A percentile compares a stretch with the other conserved stretches of the same genome.
Conservation (phyloP, 371 early-diverging fungal species). For the Cokeromyces recurvatus region DNA sequence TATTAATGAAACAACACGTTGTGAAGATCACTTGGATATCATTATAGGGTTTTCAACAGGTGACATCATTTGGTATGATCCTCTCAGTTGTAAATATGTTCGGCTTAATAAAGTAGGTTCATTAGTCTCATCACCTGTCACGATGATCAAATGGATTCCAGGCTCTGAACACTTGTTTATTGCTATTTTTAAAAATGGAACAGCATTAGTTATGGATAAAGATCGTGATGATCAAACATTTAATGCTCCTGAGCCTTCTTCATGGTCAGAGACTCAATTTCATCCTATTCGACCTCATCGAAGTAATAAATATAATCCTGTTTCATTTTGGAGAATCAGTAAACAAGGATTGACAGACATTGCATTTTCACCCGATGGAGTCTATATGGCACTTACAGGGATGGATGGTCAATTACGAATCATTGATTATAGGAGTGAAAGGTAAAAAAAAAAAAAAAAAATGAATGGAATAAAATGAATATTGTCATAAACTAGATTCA, state of each 20-base stretch:
- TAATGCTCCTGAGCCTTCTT: conserved; percentile 26
- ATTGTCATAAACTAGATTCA: too few species aligned
- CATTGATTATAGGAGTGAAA: conserved; percentile 70
- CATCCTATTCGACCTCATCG: conserved; percentile 46
- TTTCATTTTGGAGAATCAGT: conserved; percentile 70
- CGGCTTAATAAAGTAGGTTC: conserved; percentile 43
- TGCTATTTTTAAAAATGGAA: conserved; percentile 73
- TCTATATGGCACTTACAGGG: conserved; percentile 75
- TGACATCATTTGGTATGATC: conserved; percentile 80
- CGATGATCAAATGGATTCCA: conserved; percentile 87
- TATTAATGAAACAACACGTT: conserved; percentile 69
- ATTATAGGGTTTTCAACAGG: conserved; percentile 79
- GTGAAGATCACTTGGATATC: conserved; percentile 62
- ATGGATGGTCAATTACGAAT: conserved; percentile 76
- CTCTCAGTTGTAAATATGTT: conserved; percentile 62
- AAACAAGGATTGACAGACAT: conserved; percentile 66
- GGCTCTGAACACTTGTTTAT: conserved; percentile 82
- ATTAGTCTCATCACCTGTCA: conserved; percentile 65
- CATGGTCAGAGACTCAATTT: conserved; percentile 44
- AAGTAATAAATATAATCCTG: conserved; percentile 67
- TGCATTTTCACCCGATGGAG: conserved; percentile 80
- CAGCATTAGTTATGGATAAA: conserved; percentile 80
- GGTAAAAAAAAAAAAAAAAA: conserved; percentile 25
- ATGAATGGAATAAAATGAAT: too few species aligned
- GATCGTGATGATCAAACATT: conserved; percentile 75